Conservation (phyloP, 129 eudicot species). For the Gnaphalium uliginosum region DNA sequence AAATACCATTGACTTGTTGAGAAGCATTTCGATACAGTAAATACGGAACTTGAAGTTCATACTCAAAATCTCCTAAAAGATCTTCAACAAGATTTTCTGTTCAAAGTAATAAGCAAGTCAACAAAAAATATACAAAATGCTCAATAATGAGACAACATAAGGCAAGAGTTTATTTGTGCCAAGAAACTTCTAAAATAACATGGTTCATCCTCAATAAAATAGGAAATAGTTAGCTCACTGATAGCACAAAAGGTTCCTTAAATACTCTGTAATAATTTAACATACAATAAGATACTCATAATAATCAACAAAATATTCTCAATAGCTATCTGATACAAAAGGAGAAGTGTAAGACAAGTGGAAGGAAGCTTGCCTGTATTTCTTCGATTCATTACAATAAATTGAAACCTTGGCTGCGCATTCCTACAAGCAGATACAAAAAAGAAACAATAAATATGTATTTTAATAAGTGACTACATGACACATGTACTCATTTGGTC, state of each 20-base stretch:
- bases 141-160: not conserved
- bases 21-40: constrained; percentile 67
- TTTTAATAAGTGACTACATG: not conserved
- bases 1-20: constrained; percentile 84
- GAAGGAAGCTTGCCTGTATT: constrained; percentile 59
- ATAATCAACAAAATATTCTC: not conserved
- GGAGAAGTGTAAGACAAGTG: not conserved
- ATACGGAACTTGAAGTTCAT: constrained; percentile 73
- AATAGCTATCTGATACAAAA: not conserved
- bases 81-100: constrained; percentile 85
- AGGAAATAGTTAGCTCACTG: not conserved
- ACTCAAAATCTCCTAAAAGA: constrained; percentile 75
- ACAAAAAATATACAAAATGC: too few relatives aligned
- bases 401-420: constrained; percentile 84
- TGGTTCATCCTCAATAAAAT: too few relatives aligned
- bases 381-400: constrained; percentile 84
- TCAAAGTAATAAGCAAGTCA: not conserved
- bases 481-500: not conserved
- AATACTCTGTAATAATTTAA: not conserved
- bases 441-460: too few relatives aligned
- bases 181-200: too few relatives aligned
- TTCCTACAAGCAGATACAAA: constrained; percentile 44
- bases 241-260: not conserved
- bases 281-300: not conserved
- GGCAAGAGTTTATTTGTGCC: not conserved